A percentile compares a stretch with the other conserved stretches of the same genome.
phyloP scores from a whole-genome alignment of 2,329 filamentous ascomycete genomes.

The Penicillium occitanis region DNA sequence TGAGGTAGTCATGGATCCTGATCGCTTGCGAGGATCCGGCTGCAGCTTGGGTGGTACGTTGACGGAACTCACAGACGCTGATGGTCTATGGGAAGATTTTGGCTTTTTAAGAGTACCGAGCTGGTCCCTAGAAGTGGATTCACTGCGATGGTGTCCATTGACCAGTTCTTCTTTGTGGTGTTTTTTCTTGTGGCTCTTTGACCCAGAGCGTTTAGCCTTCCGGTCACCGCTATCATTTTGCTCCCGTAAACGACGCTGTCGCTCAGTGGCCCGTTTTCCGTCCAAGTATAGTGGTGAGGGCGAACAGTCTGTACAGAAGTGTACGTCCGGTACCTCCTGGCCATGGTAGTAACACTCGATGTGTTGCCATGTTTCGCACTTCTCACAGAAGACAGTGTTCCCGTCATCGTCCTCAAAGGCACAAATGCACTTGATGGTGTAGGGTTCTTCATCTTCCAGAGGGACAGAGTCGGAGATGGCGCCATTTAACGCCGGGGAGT shows the following conservation, averaged over 20 bases:
- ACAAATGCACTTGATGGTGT: constrained; percentile 98
- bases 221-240: constrained; percentile 62
- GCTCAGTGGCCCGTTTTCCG: constrained; percentile 69
- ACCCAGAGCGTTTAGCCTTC: constrained; percentile 69
- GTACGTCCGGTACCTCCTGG: constrained; percentile 71
- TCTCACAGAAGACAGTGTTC: constrained; percentile 94
- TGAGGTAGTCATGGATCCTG: constrained; percentile 58
- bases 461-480: constrained; percentile 42
- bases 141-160: constrained; percentile 65
- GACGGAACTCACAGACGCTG: constrained; percentile 71
- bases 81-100: constrained; percentile 78
- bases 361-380: constrained; percentile 97
- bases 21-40: constrained; percentile 62
- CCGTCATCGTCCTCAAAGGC: constrained; percentile 92
- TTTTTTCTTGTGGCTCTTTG: constrained; percentile 89
- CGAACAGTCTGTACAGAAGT: constrained; percentile 87
- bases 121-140: constrained; percentile 50
- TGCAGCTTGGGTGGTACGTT: constrained; percentile 64
- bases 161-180: constrained; percentile 62
- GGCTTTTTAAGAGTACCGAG: constrained; percentile 67
- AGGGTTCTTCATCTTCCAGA: constrained; percentile 53
- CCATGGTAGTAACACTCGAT: constrained; percentile 92
- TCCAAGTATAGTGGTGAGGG: constrained; percentile 79
- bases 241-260: constrained; percentile 63
- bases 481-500: constrained; percentile 46